phyloP scores from a whole-genome alignment of 2,329 filamentous ascomycete species.

The Helicocarpus griseus region DNA sequence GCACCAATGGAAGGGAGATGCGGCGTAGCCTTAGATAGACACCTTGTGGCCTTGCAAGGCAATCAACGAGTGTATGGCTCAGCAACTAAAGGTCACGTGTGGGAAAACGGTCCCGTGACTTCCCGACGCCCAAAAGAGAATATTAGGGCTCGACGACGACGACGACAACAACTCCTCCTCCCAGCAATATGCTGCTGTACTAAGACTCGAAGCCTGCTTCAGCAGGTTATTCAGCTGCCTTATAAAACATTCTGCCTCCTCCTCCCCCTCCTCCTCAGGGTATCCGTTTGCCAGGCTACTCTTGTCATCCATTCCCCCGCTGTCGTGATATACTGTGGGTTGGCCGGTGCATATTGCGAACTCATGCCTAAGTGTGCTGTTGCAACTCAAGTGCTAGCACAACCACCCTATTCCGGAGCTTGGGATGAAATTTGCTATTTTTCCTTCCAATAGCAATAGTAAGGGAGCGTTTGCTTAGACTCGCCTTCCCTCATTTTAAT shows the following conservation, averaged over 20 bases:
- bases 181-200: not conserved
- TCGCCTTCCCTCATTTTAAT: not conserved
- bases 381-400: not conserved
- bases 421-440: not conserved
- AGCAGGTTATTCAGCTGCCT: slow-evolving; percentile 2
- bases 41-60: no score
- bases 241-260: not conserved
- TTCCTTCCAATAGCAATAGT: not conserved
- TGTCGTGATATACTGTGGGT: slow-evolving; percentile 1
- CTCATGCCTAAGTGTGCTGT: not conserved
- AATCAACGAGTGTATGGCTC: no score
- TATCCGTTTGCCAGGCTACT: not conserved
- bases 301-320: not conserved
- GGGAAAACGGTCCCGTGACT: no score
- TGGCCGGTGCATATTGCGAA: slow-evolving; percentile 2
- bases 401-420: not conserved
- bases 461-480: not conserved
- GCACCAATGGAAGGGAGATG: not conserved
- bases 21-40: no score
- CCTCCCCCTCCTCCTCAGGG: not conserved
- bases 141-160: no score
- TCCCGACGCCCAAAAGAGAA: no score
- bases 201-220: not conserved
- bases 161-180: not conserved
- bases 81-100: no score